Evolutionary conservation across 305 asterid genomes (phyloP).

Genomic region (Fraxinus ornus): DNA sequence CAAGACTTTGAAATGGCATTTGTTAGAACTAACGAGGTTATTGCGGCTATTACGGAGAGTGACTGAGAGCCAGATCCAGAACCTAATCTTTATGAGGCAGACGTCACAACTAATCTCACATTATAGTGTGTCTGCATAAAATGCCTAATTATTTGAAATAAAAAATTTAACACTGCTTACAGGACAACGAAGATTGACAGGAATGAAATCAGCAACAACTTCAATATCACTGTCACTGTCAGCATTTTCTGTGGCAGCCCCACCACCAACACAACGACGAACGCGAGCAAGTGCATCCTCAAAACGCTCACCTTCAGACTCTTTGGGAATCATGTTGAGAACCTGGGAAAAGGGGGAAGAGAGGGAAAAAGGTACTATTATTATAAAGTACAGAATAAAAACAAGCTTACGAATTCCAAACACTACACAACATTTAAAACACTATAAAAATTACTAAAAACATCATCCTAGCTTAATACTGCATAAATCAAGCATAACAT

Average conservation of each 20-base stretch:
- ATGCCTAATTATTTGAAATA: slow-evolving; percentile 1
- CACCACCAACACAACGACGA: slow-evolving; percentile 96
- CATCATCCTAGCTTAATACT: background rate
- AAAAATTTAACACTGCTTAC: slow-evolving; percentile 52
- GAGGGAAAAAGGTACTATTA: slow-evolving; percentile 7
- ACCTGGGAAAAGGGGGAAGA: slow-evolving; percentile 38
- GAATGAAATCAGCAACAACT: slow-evolving; percentile 90
- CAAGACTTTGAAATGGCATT: background rate
- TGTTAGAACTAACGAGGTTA: background rate
- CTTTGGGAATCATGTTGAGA: slow-evolving; percentile 80
- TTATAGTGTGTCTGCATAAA: slow-evolving; percentile 14
- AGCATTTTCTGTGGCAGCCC: slow-evolving; percentile 82
- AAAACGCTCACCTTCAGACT: slow-evolving; percentile 81
- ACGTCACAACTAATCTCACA: slow-evolving; percentile 18
- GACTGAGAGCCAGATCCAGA: background rate
- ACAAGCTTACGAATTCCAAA: slow-evolving; percentile 17
- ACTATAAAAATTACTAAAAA: background rate
- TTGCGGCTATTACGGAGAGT: background rate
- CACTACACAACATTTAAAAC: background rate
- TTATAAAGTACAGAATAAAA: slow-evolving; percentile 5
- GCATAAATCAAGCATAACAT: background rate
- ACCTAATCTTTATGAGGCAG: background rate
- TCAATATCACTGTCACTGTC: slow-evolving; percentile 98
- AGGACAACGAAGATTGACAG: slow-evolving; percentile 97
- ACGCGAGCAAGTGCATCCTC: slow-evolving; percentile 96